phyloP scores from a whole-genome alignment of 164 flowering plant genomes.

The Stephania japonica region DNA sequence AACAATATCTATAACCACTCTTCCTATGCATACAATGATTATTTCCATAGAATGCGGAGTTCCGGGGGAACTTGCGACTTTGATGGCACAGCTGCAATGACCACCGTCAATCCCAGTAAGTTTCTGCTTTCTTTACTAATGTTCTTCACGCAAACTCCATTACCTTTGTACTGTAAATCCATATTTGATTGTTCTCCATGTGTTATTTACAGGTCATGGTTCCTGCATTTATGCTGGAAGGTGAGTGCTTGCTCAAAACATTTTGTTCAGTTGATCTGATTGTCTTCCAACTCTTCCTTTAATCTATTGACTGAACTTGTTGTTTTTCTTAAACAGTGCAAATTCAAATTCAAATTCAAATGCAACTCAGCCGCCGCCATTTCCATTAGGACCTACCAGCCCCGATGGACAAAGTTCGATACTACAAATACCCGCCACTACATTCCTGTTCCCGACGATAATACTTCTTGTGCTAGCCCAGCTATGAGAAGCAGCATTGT shows the following conservation, averaged over 20 bases:
- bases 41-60: constrained; percentile 59
- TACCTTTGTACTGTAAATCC: not conserved
- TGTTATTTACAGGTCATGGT: constrained; percentile 49
- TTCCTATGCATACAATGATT: constrained; percentile 89
- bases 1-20: constrained; percentile 55
- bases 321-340: constrained; percentile 27
- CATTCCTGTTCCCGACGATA: constrained; percentile 12
- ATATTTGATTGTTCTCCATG: not conserved
- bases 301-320: not conserved
- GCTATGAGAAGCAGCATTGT: constrained; percentile 4
- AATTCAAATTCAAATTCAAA: constrained; percentile 31
- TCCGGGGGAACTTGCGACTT: constrained; percentile 88
- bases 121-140: constrained; percentile 4
- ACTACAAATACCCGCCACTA: constrained; percentile 17
- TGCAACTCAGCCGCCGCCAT: constrained; percentile 19
- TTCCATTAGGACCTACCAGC: constrained; percentile 35
- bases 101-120: constrained; percentile 78
- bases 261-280: not conserved
- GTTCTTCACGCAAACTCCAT: not conserved
- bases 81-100: constrained; percentile 59
- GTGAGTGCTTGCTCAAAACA: constrained; percentile 25
- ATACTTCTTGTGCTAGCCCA: constrained; percentile 12
- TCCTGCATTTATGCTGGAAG: constrained; percentile 61
- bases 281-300: not conserved
- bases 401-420: constrained; percentile 22